Evolutionary conservation across 495 filamentous ascomycete species (phyloP), one percentile per base, ranked within the genome.

Genomic region (Penicillium steckii): DNA sequence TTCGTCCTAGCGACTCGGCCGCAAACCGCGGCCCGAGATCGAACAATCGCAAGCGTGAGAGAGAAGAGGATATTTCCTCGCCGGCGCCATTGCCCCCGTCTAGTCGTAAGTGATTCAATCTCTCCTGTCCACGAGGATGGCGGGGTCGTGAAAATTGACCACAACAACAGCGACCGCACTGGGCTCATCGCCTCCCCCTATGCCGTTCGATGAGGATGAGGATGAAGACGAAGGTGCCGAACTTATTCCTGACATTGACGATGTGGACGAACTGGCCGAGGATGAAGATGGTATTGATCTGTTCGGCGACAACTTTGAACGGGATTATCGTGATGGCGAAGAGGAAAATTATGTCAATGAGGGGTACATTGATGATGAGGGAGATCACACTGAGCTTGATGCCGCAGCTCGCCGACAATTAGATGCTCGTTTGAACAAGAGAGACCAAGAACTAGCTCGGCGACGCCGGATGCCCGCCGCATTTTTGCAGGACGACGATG

Each of bases 201-300:
- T 85, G 53, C 83, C 82, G 33, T 75, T 78, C 32, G 79, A 84
- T 46, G 59, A 64, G 21, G 76, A 93, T 57, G 86, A 91, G n/a
- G 86, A 92, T 29, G 86, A 91, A 47, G 80, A 84, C 30, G 85
- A 87, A 35, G 88, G 90, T 43, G 77, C 81, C 46, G 87, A 91
- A 53, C 68, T 95, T 5, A 76, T 86, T 38, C 85, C 80, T 41
- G 91, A 96, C 61, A 84, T 97, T 57, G 92, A 97, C 49, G 95
- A 99, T 60, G 81, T 90, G 40, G 95, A 97, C 57, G 95, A 99
- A 69, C 83, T 91, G 83, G 95, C 92, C 9, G 95, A 97, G 67
- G 94, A 97, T 61, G 89, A 94, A 59, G 88, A 86, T 38, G 89
- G 89, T 15, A 95, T 97, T 59, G 93, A 99, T 72, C 81, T 99